These are phyloP conservation scores for Penicillium subrubescens DNA, from an alignment of 495 filamentous ascomycete genomes.

Conservation along the genomic window DNA sequence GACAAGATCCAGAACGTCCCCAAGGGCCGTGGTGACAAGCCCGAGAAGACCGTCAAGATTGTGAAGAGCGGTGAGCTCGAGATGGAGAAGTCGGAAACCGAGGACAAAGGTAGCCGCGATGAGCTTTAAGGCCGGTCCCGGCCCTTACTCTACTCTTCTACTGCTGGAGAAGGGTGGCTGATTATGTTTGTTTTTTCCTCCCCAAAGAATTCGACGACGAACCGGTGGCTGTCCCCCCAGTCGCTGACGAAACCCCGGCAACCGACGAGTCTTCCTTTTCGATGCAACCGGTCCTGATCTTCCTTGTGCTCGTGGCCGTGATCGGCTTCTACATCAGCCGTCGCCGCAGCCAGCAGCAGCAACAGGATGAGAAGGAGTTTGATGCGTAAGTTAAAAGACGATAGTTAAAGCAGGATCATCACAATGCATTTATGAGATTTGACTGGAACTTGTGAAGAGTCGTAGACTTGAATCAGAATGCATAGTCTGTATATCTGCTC, in stretches of 20 bases:
- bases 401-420: slow-evolving; percentile 2
- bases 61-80: slow-evolving; percentile 90
- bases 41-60: slow-evolving; percentile 77
- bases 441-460: background rate
- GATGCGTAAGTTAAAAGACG: slow-evolving; percentile 17
- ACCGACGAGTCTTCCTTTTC: slow-evolving; percentile 25
- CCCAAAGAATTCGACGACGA: slow-evolving; percentile 24
- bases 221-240: slow-evolving; percentile 5
- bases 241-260: slow-evolving; percentile 14
- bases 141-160: slow-evolving; percentile 26
- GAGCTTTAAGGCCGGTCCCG: slow-evolving; percentile 71
- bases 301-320: slow-evolving; percentile 43
- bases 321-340: slow-evolving; percentile 40
- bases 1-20: slow-evolving; percentile 80
- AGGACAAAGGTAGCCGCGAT: slow-evolving; percentile 92
- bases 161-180: slow-evolving; percentile 39
- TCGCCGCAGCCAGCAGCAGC: slow-evolving; percentile 24
- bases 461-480: background rate
- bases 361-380: slow-evolving; percentile 21
- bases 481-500: too few species aligned
- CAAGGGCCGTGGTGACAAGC: slow-evolving; percentile 74
- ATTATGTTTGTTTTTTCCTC: slow-evolving; percentile 31
- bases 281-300: slow-evolving; percentile 45
- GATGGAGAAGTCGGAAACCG: slow-evolving; percentile 53
- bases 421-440: background rate